Base-by-base conservation (phyloP, 2,329 filamentous ascomycete genomes). In the Trichoderma arundinaceum region DNA sequence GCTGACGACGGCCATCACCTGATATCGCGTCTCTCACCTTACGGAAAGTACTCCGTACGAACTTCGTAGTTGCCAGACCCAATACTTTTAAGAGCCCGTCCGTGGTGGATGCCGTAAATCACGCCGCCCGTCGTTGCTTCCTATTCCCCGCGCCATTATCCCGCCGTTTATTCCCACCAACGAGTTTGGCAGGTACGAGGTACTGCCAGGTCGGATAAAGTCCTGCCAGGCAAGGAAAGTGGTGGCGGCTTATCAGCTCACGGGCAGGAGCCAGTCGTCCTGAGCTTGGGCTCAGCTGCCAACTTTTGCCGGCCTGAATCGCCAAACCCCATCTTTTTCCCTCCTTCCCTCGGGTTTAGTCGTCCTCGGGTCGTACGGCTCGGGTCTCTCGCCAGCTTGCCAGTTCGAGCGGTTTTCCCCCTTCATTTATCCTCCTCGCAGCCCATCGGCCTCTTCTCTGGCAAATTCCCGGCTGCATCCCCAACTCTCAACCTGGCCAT, bases 201-300 rank as follows among this genome's bases (percentile, higher is more conserved):
- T 46, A 43, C 43, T 58, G 39, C 56, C 28, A 38, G 41, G 28
- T 48, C 57, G 60, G 60, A 63, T 54, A 63, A 54, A 54, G 39
- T 53, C 28, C 39, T 22, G 48, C 28, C 33, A 38, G 28, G 41
- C n/a, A 52, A 39, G 41, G 60, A 38, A 53, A 44, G 59, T 44
- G 48, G 60, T 52, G 60, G 60, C 49, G 48, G 41, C 60, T 54
- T 63, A 63, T 63, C 60, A 46, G 43, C 56, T 48, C 56, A 12
- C 12, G 41, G 59, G 49, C 49, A 63, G 32, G 60, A 46, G 49
- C 60, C 32, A 13, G 44, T 41, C 57, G 38, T 35, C 51, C 39
- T 7, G 44, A 43, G 28, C 15, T 56, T 61, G 58, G 46, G 60
- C 60, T 51, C 38, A 54, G 49, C 9, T 46, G 28, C 60, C 57